Percentiles rank a stretch among this genome's conserved stretches.
These are phyloP conservation scores for Proliferodiscus dingleyae DNA, from an alignment of 2,329 filamentous ascomycete species.

Conservation along the genomic window DNA sequence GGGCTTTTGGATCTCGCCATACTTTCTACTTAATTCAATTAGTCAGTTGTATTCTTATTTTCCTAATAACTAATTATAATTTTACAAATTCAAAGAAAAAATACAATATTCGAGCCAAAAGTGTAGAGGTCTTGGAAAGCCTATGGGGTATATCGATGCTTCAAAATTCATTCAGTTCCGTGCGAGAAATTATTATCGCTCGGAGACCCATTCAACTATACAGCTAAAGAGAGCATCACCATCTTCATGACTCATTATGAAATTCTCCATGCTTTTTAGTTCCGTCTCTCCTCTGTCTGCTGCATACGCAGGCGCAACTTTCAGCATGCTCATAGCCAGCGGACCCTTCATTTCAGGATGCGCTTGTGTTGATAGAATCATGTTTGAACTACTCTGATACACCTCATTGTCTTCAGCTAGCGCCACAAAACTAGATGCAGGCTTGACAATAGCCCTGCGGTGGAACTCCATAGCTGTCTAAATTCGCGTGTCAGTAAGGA, in stretches of 20 bases:
- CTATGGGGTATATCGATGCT: no score
- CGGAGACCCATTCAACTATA: background rate
- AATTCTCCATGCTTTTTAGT: background rate
- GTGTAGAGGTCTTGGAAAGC: no score
- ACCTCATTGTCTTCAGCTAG: conserved; percentile 1
- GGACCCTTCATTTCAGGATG: conserved; percentile 1
- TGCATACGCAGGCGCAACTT: background rate
- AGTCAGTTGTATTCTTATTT: no score
- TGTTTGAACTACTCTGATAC: background rate
- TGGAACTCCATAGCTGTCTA: conserved; percentile 34
- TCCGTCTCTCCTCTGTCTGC: background rate
- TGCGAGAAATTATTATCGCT: no score
- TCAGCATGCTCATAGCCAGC: background rate
- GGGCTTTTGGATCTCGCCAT: no score
- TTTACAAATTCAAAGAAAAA: no score
- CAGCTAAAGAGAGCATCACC: background rate
- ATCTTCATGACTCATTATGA: background rate
- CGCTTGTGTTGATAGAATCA: conserved; percentile 1
- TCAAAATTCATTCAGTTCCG: no score
- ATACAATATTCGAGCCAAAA: no score
- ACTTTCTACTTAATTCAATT: no score
- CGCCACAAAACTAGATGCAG: background rate
- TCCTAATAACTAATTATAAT: no score
- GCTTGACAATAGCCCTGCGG: conserved; percentile 28
- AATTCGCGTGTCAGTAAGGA: background rate